Evolutionary conservation across 208 protist genomes (phyloP).

Genomic region (Leishmania amazonensis): DNA sequence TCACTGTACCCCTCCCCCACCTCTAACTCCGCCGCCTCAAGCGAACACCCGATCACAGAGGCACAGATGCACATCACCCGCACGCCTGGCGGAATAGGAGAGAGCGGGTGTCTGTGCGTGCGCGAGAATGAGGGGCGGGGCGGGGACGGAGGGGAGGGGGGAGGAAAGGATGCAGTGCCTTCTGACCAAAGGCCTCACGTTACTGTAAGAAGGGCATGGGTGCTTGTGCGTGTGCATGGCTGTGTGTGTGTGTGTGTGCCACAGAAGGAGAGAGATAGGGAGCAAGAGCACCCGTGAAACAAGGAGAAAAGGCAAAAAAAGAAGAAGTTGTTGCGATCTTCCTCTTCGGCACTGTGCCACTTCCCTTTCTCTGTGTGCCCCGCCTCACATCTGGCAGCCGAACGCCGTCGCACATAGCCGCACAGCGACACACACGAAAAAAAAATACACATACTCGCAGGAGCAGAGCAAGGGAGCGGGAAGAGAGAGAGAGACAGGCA

Average conservation of each 20-base stretch:
- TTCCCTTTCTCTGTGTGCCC: not conserved
- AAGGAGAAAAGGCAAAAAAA: not conserved
- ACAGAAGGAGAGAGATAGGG: not conserved
- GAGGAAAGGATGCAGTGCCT: not conserved
- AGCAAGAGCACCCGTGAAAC: not conserved
- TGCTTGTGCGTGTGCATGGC: not conserved
- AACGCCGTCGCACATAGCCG: not conserved
- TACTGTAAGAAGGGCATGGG: not conserved
- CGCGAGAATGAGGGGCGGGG: not conserved
- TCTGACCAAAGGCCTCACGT: not conserved
- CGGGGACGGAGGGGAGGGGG: not conserved
- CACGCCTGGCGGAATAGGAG: not conserved
- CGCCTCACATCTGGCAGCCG: not conserved
- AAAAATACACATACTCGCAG: not conserved
- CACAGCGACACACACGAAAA: not conserved
- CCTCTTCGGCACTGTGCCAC: not conserved
- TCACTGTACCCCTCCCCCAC: not conserved
- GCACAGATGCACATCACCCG: not conserved
- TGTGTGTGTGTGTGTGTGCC: not conserved
- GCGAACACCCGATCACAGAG: not conserved
- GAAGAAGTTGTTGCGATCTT: not conserved
- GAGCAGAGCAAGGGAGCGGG: not conserved
- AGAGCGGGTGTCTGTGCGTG: not conserved
- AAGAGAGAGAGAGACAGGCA: not conserved
- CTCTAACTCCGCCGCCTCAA: not conserved